Percentiles rank a stretch among this genome's conserved stretches.
These are phyloP conservation scores for Paecilomyces formosus DNA, from an alignment of 2,329 filamentous ascomycete genomes.

Conservation along the genomic window DNA sequence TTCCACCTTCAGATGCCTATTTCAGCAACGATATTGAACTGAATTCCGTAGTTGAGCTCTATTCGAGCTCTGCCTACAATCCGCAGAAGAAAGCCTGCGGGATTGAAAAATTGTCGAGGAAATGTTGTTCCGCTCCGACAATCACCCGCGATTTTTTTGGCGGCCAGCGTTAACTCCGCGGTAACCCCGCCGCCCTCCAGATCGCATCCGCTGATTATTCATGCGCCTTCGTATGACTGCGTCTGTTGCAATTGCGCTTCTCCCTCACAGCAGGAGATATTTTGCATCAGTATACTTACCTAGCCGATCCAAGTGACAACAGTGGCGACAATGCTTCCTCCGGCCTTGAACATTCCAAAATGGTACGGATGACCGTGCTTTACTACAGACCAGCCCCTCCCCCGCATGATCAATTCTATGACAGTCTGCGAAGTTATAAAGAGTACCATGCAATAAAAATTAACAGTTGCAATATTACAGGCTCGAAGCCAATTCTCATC, in stretches of 20 bases:
- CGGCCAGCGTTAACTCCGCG: neutral
- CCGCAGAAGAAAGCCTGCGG: neutral
- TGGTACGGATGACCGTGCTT: slow-evolving; percentile 22
- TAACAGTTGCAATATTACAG: slow-evolving; percentile 39
- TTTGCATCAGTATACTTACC: neutral
- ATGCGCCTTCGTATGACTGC: neutral
- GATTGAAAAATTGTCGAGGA: slow-evolving; percentile 24
- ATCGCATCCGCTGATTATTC: neutral
- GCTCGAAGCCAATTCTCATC: slow-evolving; percentile 85
- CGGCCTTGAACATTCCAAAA: slow-evolving; percentile 39
- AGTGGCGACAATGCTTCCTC: slow-evolving; percentile 23
- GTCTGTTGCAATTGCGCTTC: neutral
- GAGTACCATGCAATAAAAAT: neutral
- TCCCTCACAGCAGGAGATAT: neutral
- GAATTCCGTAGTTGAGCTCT: neutral
- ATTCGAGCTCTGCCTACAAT: neutral
- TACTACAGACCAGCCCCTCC: slow-evolving; percentile 8
- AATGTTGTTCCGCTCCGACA: slow-evolving; percentile 19
- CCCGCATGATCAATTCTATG: slow-evolving; percentile 4
- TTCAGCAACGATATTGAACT: neutral
- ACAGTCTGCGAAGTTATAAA: neutral
- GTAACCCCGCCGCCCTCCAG: neutral
- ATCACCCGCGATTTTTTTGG: neutral
- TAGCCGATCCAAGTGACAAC: neutral
- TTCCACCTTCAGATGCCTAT: slow-evolving; percentile 1